Base-by-base conservation (phyloP, 257 asterid genomes). In the Solanum clarkiae region DNA sequence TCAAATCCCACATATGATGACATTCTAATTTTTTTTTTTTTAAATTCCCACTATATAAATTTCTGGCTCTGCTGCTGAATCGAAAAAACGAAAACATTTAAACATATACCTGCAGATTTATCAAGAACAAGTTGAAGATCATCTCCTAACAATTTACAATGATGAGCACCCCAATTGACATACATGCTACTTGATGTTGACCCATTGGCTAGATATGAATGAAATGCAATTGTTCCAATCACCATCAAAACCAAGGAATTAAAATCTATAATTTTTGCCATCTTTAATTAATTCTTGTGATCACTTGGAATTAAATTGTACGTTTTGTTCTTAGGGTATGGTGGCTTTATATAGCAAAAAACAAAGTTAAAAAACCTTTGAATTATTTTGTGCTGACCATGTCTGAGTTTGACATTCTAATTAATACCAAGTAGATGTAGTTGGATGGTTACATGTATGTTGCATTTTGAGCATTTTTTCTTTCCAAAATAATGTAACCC, bases 111-210 rank as follows among this genome's bases (percentile, higher is more conserved):
- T 44, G 56, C 62, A 17, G 82, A 77, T 51, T 77, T 8, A 77
- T 77, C 82, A 77, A 77, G 82, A 9, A 77, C 82, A 15, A 77
- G 82, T 26, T 77, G 82, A 77, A 77, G 82, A 77, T 77, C 82
- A 26, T 77, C 82, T 3, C 65, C 82, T 51, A 8, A 2, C 59
- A 77, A 36, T 26, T 51, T 17, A 51, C 82, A 77, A 26, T 77
- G 82, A 77, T 77, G 63, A 49, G 45, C 10, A 26, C 82, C 82
- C 82, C 82, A 77, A 51, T 77, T 77, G 1, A 77, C 82, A 77
- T 51, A 77, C 82, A 77, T 77, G 45, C 82, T 82, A 66, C 59
- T 66, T 82, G 86, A 72, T 26, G 77, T 51, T 6, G 8, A 3
- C 3, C 86, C 86, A 84, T 57, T 69, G 18, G 24, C 54, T 24